Evolutionary conservation across 768 basidiomycete genomes (phyloP).

Genomic region (Phanerochaete sordida): DNA sequence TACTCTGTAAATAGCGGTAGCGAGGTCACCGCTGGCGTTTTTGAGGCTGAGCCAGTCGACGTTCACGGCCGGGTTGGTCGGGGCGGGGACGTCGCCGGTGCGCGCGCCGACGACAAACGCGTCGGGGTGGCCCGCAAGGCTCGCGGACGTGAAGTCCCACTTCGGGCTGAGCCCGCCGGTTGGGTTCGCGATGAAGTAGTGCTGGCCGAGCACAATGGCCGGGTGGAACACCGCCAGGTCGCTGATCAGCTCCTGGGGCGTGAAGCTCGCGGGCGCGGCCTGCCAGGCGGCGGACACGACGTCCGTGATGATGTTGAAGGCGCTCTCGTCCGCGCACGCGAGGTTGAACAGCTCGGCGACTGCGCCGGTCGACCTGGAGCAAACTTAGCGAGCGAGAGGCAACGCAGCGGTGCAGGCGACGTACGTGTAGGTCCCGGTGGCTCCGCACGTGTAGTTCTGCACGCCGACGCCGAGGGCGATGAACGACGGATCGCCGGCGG

Average conservation of each 20-base stretch:
- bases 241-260: conserved; percentile 16
- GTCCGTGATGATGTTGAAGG: conserved; percentile 30
- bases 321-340: conserved; percentile 40
- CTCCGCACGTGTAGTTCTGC: conserved; percentile 49
- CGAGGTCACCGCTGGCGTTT: conserved; percentile 44
- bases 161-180: conserved; percentile 40
- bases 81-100: conserved; percentile 37
- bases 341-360: conserved; percentile 53
- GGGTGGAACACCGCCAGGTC: conserved; percentile 10
- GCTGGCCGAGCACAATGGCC: conserved; percentile 39
- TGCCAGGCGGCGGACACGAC: conserved; percentile 30
- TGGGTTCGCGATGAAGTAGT: conserved; percentile 54
- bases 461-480: conserved; percentile 40
- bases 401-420: conserved; percentile 6
- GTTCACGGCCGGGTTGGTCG: conserved; percentile 35
- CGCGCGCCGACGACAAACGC: conserved; percentile 48
- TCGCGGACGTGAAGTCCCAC: conserved; percentile 53
- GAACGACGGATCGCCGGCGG: conserved; percentile 27
- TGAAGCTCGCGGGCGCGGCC: conserved; percentile 12
- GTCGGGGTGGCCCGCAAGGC: conserved; percentile 36
- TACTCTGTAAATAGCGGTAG: conserved; percentile 47
- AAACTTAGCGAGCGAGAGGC: neutral
- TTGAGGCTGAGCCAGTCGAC: conserved; percentile 56
- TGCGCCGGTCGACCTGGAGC: conserved; percentile 23
- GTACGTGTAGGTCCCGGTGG: conserved; percentile 36